phyloP scores from a whole-genome alignment of 768 basidiomycete species.

The Boletus fagicola region DNA sequence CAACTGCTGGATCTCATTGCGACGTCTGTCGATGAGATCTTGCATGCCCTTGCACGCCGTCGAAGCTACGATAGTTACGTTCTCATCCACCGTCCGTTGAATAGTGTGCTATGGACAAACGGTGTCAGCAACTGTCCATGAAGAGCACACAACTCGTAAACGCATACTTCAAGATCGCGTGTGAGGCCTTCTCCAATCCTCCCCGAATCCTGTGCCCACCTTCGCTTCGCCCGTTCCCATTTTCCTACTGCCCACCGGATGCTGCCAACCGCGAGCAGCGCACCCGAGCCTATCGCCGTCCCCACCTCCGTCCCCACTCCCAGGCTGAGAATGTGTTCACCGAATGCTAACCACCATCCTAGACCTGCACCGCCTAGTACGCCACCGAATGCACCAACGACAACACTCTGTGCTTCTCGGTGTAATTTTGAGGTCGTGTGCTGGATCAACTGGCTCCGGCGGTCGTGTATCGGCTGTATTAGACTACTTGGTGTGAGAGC shows the following conservation, averaged over 20 bases:
- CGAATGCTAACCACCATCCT: conserved; percentile 53
- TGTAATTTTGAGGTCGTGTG: conserved; percentile 61
- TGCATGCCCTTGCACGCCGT: conserved; percentile 48
- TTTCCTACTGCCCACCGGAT: conserved; percentile 61
- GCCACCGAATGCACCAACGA: conserved; percentile 50
- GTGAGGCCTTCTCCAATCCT: conserved; percentile 61
- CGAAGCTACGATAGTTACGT: conserved; percentile 51
- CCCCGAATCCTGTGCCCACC: conserved; percentile 68
- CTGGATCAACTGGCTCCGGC: conserved; percentile 52
- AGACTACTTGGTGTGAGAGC: conserved; percentile 46
- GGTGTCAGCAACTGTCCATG: conserved; percentile 2
- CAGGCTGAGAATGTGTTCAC: conserved; percentile 37
- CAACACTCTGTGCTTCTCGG: conserved; percentile 56
- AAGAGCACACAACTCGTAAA: not conserved
- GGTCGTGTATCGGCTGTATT: conserved; percentile 47
- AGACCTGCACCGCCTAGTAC: conserved; percentile 48
- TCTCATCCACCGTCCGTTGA: conserved; percentile 46
- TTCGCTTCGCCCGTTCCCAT: conserved; percentile 66
- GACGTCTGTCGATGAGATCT: conserved; percentile 40
- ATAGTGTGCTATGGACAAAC: conserved; percentile 42
- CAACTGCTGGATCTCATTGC: conserved; percentile 44
- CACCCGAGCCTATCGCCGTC: conserved; percentile 60
- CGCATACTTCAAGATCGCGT: conserved; percentile 59
- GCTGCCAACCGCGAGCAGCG: conserved; percentile 47
- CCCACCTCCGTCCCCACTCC: conserved; percentile 46